Percentiles rank a stretch among this genome's conserved stretches.
Conservation (phyloP, 768 basidiomycete genomes). For the Pholiota conissans region DNA sequence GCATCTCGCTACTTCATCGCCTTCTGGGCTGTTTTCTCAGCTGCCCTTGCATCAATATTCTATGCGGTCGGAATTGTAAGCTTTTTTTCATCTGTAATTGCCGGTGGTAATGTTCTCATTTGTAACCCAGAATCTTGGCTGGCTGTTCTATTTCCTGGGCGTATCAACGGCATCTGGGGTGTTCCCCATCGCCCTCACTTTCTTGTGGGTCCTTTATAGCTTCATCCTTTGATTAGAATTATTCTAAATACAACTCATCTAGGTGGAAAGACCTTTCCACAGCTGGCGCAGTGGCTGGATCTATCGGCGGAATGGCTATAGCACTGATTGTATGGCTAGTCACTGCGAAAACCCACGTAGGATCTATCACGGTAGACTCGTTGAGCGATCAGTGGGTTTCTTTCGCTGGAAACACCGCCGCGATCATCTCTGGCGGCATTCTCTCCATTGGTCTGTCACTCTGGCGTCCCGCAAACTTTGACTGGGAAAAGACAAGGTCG, state of each 20-base stretch:
- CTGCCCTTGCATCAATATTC: slow-evolving; percentile 19
- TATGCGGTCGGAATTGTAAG: neutral
- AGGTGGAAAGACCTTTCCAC: slow-evolving; percentile 22
- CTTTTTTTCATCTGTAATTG: too few species aligned
- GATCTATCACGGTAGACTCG: slow-evolving; percentile 23
- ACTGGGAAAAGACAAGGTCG: slow-evolving; percentile 23
- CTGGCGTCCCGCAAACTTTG: slow-evolving; percentile 25
- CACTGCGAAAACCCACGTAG: slow-evolving; percentile 19
- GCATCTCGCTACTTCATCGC: slow-evolving; percentile 12
- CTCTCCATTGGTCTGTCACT: slow-evolving; percentile 22
- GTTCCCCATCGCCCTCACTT: slow-evolving; percentile 20
- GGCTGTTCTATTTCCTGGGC: slow-evolving; percentile 17
- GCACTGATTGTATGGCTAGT: slow-evolving; percentile 26
- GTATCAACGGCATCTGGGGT: slow-evolving; percentile 23
- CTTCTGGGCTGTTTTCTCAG: slow-evolving; percentile 24
- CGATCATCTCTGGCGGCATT: slow-evolving; percentile 23
- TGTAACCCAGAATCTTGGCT: neutral
- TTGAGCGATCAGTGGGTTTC: slow-evolving; percentile 23
- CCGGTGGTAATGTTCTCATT: too few species aligned
- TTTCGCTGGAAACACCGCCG: slow-evolving; percentile 26
- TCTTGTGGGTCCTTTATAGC: neutral
- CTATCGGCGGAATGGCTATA: slow-evolving; percentile 23
- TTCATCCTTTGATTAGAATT: neutral
- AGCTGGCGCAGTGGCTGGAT: slow-evolving; percentile 24
- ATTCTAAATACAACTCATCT: neutral